A percentile compares a stretch with the other conserved stretches of the same genome.
Evolutionary conservation across 768 basidiomycete species (phyloP).

Genomic region (Suillus subalutaceus): DNA sequence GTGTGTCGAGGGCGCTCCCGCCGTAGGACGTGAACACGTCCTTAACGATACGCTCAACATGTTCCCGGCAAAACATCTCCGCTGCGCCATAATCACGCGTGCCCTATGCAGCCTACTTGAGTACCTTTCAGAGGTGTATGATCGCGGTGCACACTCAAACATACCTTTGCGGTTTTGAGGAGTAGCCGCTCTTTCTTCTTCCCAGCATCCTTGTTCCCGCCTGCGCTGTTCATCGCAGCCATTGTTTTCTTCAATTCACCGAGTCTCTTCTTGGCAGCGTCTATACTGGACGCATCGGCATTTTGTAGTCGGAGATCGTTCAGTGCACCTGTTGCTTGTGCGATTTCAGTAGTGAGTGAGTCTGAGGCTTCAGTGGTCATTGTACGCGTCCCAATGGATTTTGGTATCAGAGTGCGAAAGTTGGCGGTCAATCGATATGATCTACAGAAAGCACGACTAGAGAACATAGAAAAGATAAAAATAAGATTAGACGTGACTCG

Average conservation of each 20-base stretch:
- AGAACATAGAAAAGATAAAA: constrained; percentile 7
- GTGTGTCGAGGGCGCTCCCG: constrained; percentile 92
- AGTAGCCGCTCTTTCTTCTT: constrained; percentile 73
- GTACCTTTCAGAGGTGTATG: constrained; percentile 20
- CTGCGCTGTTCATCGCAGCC: constrained; percentile 41
- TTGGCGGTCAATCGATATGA: constrained; percentile 7
- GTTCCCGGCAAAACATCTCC: constrained; percentile 90
- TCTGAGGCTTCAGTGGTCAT: constrained; percentile 42
- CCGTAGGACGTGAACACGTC: constrained; percentile 89
- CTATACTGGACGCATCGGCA: constrained; percentile 51
- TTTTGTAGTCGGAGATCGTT: constrained; percentile 63
- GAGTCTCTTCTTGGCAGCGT: constrained; percentile 69
- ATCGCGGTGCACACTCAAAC: constrained; percentile 23
- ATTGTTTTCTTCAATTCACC: constrained; percentile 67
- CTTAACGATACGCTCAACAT: constrained; percentile 87
- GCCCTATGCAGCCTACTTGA: constrained; percentile 54
- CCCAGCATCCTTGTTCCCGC: constrained; percentile 44
- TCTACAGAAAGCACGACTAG: constrained; percentile 1
- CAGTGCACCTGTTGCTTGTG: constrained; percentile 55
- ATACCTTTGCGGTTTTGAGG: constrained; percentile 93
- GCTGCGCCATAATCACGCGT: constrained; percentile 93
- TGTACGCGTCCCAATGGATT: constrained; percentile 19
- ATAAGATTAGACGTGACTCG: constrained; percentile 9
- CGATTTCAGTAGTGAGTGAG: constrained; percentile 56
- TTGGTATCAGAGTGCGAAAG: constrained; percentile 1